Evolutionary conservation across 495 filamentous ascomycete species (phyloP).

Genomic region (Apodospora peruviana): DNA sequence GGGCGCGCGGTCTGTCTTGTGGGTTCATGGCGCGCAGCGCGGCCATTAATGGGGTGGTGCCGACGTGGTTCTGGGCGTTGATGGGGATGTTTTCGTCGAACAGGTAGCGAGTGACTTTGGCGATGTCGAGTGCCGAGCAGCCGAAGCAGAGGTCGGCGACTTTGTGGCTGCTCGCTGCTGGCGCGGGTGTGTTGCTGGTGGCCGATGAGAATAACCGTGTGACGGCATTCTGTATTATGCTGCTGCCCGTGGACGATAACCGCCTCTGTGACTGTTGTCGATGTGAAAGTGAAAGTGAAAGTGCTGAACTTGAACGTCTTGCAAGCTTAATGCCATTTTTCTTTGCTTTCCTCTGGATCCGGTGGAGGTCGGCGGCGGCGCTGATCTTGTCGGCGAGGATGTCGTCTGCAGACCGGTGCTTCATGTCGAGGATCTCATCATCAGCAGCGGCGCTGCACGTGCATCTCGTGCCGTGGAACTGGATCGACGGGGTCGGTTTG

Average conservation of each 20-base stretch:
- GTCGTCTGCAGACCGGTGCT: constrained; percentile 2
- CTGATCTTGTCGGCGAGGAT: constrained; percentile 6
- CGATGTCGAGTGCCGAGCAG: constrained; percentile 15
- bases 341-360: neutral
- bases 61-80: constrained; percentile 13
- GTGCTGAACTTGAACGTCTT: too few species aligned
- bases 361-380: constrained; percentile 1
- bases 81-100: neutral
- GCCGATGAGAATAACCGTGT: neutral
- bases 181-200: neutral
- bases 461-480: constrained; percentile 8
- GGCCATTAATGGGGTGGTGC: constrained; percentile 11
- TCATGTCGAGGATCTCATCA: neutral
- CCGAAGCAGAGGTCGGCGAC: constrained; percentile 15
- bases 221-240: neutral
- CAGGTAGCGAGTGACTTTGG: constrained; percentile 12
- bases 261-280: neutral
- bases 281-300: too few species aligned
- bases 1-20: constrained; percentile 1
- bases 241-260: neutral
- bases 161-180: neutral
- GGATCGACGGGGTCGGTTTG: constrained; percentile 3
- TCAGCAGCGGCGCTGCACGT: constrained; percentile 2
- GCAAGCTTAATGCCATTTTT: neutral
- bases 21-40: constrained; percentile 4